These are phyloP conservation scores for Neopestalotiopsis sp. DNA, from an alignment of 2,329 filamentous ascomycete species.

Conservation along the genomic window DNA sequence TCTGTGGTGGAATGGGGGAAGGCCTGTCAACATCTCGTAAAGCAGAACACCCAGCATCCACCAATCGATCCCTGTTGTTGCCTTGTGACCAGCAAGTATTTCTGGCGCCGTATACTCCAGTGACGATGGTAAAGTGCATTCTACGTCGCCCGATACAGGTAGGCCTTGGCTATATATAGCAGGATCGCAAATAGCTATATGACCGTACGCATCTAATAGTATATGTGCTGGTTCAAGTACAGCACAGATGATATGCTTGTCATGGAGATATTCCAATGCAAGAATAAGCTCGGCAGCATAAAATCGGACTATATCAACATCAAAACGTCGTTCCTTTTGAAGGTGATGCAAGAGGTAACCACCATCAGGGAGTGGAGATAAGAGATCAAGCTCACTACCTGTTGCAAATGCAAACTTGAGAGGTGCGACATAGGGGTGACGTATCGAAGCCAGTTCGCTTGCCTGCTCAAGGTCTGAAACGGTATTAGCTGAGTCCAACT, in stretches of 20 bases:
- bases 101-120: constrained; percentile 97
- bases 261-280: constrained; percentile 92
- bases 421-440: constrained; percentile 98
- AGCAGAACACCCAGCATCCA: constrained; percentile 97
- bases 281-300: constrained; percentile 97
- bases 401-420: constrained; percentile 99
- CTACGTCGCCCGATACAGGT: constrained; percentile 98
- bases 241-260: constrained; percentile 96
- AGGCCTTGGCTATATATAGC: constrained; percentile 98
- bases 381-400: constrained; percentile 96
- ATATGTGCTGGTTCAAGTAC: constrained; percentile 86
- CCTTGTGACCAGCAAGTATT: constrained; percentile 88
- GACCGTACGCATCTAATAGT: constrained; percentile 93
- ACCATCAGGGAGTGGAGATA: constrained; percentile 95
- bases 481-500: constrained; percentile 99
- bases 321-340: constrained; percentile 95
- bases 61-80: constrained; percentile 99
- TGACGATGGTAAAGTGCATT: constrained; percentile 92
- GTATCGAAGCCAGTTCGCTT: constrained; percentile 97
- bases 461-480: constrained; percentile 92
- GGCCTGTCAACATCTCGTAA: constrained; percentile 97
- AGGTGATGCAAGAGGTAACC: constrained; percentile 97
- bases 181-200: constrained; percentile 97
- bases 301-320: constrained; percentile 94
- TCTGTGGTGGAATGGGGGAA: constrained; percentile 98